Base-by-base conservation (phyloP, 2,329 filamentous ascomycete species). In the Myrmaecium sp. region DNA sequence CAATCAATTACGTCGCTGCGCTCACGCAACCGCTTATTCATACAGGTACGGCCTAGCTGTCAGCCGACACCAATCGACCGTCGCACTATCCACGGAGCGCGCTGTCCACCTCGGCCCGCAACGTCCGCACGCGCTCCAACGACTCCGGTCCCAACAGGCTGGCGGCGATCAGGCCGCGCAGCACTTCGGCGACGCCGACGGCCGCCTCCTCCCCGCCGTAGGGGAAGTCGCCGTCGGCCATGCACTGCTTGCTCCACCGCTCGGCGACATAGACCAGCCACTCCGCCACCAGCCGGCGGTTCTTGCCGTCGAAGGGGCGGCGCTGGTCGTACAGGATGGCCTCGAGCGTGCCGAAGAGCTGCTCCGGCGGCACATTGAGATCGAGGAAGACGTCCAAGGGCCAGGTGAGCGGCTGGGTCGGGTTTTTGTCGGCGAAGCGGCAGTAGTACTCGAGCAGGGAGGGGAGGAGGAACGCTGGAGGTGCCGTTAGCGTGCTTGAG, bases 261-360 rank as follows among this genome's bases (percentile, higher is more conserved):
- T 63, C 54, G 4, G 72, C 55, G 3, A 73, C 49, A 37, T 74
- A 71, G 1, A 75, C 49, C 21, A 77, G 62, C 44, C 77, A 70
- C 14, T 60, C 58, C 3, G 67, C 67, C 5, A 79, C 55, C 30
- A 63, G 51, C 21, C 60, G 59, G 23, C 67, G 59, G 30, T 68
- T 66, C 4, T 55, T 47, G 4, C 67, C 69, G 18, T 61, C 52
- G 46, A 78, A 80, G 0, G 74, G 74, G 5, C 63, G 55, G 38
- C 75, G 67, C 35, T 74, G 69, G 19, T 65, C 65, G 47, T 75
- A 77, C 53, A 71, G 78, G 49, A 78, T 66, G 15, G 57, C 54
- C 43, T 79, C 74, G 6, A 80, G 53, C 2, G 71, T 64, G 1
- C 62, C 56, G 38, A 77, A 61, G 6, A 79, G 49, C 5, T 59